Base-by-base conservation (phyloP, 164 flowering plant species). In the Sedum album region DNA sequence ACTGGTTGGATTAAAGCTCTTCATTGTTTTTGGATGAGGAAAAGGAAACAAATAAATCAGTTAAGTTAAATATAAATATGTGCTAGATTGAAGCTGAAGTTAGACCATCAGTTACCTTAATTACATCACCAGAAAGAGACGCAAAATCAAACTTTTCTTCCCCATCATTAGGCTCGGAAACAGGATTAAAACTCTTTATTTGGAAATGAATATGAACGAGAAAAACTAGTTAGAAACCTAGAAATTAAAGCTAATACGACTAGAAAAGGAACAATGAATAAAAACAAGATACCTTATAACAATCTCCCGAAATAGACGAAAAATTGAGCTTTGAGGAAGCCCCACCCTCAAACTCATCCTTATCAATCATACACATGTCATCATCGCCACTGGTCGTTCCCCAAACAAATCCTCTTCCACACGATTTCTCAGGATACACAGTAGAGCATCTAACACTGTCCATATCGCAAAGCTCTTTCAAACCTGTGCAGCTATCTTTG, bases 1-100 rank as follows among this genome's bases (percentile, higher is more conserved):
- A 31, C 76, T 73, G 81, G 82, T 83, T 36, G 90, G 89, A 72
- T 85, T 88, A 71, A 80, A 85, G 71, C 88, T 88, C 93, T 86
- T 53, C 28, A 33, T 65, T 33, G 60, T 23, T 65, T 28, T 60
- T n/a, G 18, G 20, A 31, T 39, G 17, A 35, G 30, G 36, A 42
- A 20, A 31, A 79, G 21, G 33, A 57, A 26, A 11, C 2, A 44
- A 13, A 44, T 13, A 44, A 44, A 18, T 44, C 15, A 44, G 48
- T 3, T 14, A 3, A 23, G 31, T 21, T 25, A n/a, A 11, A 25
- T 55, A n/a, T 20, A 21, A n/a, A 25, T 6, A 53, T 53, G 28
- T 53, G 28, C 28, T 53, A 21, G 30, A 53, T 23, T 53, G 28
- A 53, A 21, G 28, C 60, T 53, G 28, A 23, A 21, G 11, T 23